Evolutionary conservation across 306 rosid species (phyloP).

Genomic region (Inga laurina): DNA sequence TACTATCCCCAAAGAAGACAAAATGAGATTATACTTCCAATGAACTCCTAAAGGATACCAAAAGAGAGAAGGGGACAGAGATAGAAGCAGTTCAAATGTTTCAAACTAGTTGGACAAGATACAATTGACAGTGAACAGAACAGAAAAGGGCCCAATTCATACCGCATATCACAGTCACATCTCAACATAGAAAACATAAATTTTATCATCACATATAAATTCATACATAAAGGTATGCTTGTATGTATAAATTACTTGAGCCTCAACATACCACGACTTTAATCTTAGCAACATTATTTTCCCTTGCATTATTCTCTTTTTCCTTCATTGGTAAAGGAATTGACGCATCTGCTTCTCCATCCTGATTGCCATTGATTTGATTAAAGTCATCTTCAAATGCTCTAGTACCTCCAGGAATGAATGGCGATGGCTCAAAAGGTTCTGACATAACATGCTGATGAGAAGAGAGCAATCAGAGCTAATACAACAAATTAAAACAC

Average conservation of each 20-base stretch:
- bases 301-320: constrained; percentile 69
- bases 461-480: constrained; percentile 35
- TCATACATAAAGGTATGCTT: constrained; percentile 13
- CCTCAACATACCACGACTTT: constrained; percentile 91
- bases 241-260: constrained; percentile 1
- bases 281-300: constrained; percentile 88
- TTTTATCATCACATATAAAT: constrained; percentile 7
- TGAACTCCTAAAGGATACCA: neutral
- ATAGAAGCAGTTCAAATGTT: neutral
- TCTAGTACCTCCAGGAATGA: constrained; percentile 73
- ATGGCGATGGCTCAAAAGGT: constrained; percentile 91
- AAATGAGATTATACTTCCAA: neutral
- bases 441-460: constrained; percentile 85
- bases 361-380: constrained; percentile 56
- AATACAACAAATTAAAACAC: constrained; percentile 21
- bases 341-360: constrained; percentile 58
- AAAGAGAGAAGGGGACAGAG: neutral
- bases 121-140: constrained; percentile 9
- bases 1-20: neutral
- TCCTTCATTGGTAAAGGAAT: constrained; percentile 53
- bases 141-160: neutral
- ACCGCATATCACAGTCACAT: neutral
- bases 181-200: constrained; percentile 13
- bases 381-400: constrained; percentile 65
- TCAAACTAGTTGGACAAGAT: neutral